Evolutionary conservation across 352 stramenopile species (phyloP).

Genomic region (Phytophthora brassicae): DNA sequence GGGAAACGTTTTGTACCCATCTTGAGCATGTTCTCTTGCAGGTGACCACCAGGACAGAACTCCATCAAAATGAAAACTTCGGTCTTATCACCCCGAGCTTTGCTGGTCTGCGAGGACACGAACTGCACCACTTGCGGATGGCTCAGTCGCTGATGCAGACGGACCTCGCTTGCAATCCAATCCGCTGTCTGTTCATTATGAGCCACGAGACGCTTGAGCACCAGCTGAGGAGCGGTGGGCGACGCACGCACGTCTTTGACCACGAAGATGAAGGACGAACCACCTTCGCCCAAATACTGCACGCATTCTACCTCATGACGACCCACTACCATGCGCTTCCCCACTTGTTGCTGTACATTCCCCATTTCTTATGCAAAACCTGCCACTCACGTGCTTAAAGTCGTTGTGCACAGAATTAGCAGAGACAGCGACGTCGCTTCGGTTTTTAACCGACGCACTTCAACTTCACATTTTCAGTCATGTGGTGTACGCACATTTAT

Average conservation of each 20-base stretch:
- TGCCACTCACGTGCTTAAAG: background rate
- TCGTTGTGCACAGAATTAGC: constrained; percentile 3
- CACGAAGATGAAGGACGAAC: constrained; percentile 84
- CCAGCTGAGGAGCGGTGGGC: constrained; percentile 40
- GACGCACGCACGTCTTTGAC: constrained; percentile 56
- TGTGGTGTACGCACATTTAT: too few relatives aligned
- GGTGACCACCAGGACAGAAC: constrained; percentile 92
- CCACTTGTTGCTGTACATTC: constrained; percentile 82
- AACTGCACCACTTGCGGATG: constrained; percentile 75
- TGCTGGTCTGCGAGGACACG: constrained; percentile 51
- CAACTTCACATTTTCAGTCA: too few relatives aligned
- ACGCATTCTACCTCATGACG: constrained; percentile 65
- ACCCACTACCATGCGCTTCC: constrained; percentile 61
- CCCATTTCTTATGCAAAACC: constrained; percentile 45
- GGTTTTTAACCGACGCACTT: constrained; percentile 18
- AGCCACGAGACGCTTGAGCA: constrained; percentile 75
- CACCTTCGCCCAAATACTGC: constrained; percentile 79
- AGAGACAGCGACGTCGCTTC: constrained; percentile 28
- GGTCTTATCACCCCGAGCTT: constrained; percentile 42
- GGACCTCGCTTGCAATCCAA: constrained; percentile 71
- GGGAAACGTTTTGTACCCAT: constrained; percentile 77
- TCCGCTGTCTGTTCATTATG: constrained; percentile 65
- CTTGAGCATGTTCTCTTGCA: constrained; percentile 93
- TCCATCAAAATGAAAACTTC: constrained; percentile 97
- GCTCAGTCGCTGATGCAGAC: constrained; percentile 70